Evolutionary conservation across 2,329 filamentous ascomycete genomes (phyloP).

Genomic region (Orbilia javanica): DNA sequence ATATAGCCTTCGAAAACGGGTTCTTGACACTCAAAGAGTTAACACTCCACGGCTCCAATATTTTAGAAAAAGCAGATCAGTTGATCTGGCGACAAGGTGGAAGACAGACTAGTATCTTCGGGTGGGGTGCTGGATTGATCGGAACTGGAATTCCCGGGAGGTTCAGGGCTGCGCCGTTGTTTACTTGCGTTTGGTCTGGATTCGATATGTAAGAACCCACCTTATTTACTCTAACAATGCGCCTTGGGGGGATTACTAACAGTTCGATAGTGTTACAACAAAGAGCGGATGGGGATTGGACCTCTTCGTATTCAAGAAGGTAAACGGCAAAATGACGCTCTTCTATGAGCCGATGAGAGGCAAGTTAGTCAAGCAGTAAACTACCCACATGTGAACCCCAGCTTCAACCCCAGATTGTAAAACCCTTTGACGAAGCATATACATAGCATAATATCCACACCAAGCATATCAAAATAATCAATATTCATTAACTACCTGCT

Average conservation of each 20-base stretch:
- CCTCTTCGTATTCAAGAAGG: slow-evolving; percentile 33
- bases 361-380: slow-evolving; percentile 35
- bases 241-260: not conserved
- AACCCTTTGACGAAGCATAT: no score
- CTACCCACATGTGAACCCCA: no score
- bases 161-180: slow-evolving; percentile 21
- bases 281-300: slow-evolving; percentile 52
- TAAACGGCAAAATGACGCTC: slow-evolving; percentile 24
- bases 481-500: no score
- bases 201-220: slow-evolving; percentile 35
- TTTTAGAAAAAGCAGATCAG: slow-evolving; percentile 39
- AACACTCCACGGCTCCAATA: slow-evolving; percentile 24
- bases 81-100: slow-evolving; percentile 27
- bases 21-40: slow-evolving; percentile 33
- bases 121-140: slow-evolving; percentile 21
- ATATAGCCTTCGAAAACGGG: slow-evolving; percentile 34
- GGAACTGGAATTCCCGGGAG: slow-evolving; percentile 39
- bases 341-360: slow-evolving; percentile 38
- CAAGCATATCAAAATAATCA: no score
- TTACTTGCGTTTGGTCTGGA: slow-evolving; percentile 28
- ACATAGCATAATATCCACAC: no score
- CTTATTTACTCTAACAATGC: no score
- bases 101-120: slow-evolving; percentile 10
- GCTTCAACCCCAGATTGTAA: no score
- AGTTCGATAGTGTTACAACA: slow-evolving; percentile 18